Evolutionary conservation across 2,329 filamentous ascomycete genomes (phyloP), one percentile per base, ranked within the genome.

Genomic region (Chrysosphaeria jannelii): DNA sequence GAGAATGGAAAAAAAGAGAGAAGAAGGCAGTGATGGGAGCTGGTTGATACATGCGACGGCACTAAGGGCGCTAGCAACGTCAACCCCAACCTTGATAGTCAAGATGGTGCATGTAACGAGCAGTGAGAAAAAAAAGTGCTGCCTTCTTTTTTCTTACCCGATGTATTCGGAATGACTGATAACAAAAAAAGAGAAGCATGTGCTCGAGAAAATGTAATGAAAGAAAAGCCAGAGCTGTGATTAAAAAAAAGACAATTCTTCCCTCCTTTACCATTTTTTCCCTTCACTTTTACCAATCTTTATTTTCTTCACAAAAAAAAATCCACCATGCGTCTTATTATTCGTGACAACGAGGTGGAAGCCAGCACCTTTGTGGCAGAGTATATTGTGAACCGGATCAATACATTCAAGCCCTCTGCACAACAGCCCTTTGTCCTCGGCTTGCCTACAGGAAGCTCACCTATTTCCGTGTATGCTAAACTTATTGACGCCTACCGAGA

Each of bases 311-410:
- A 18, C 4, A 11, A 17, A 10, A 11, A 8, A 15, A 11, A 17
- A 13, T 21, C 7, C 35, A 38, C 28, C 28, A 75, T 69, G 69
- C 59, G 67, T 45, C 59, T 75, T 35, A 71, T 75, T 40, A 63
- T 75, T 36, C 53, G 65, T 37, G 59, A 72, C 35, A 51, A 68
- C 33, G 51, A 59, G 29, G 44, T 50, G 26, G 44, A 50, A 25
- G 66, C 64, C 22, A 66, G 66, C 25, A 48, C 55, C 34, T 72
- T 69, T 39, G 60, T 74, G 30, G 65, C 68, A 26, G 57, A 69
- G 38, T 74, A 75, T 43, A 66, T 75, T 30, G 56, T 74, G 43
- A 63, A 65, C 35, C 59, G 67, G 30, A 74, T 75, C 47, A 62
- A 63, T 34, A 43, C 53, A 26, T 75, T 68, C 43, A 49, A 49